Evolutionary conservation across 108 stramenopile genomes (phyloP).

Genomic region (Conticribra weissflogii): DNA sequence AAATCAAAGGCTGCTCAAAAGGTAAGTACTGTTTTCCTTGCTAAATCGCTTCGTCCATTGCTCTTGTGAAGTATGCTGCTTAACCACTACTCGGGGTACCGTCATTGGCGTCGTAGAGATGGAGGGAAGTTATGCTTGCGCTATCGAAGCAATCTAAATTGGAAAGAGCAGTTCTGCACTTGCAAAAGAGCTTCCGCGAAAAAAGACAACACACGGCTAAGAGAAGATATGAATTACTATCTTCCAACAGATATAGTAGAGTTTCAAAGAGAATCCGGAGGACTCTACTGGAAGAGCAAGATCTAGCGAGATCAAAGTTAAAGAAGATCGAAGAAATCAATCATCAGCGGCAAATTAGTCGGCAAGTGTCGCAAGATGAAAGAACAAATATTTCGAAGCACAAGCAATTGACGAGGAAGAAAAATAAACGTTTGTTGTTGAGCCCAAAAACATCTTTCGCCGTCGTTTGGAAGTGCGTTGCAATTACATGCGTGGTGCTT

Average conservation of each 20-base stretch:
- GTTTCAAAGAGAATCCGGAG: constrained; percentile 26
- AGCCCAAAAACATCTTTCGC: constrained; percentile 80
- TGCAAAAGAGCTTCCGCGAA: constrained; percentile 62
- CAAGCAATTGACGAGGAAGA: constrained; percentile 26
- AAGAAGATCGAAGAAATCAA: constrained; percentile 31
- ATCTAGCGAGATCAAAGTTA: constrained; percentile 13
- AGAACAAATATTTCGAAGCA: constrained; percentile 37
- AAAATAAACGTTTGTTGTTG: constrained; percentile 53
- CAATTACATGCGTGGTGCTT: constrained; percentile 57
- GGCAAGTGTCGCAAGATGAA: constrained; percentile 62
- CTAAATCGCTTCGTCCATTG: no score
- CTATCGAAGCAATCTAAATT: not conserved
- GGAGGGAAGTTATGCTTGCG: not conserved
- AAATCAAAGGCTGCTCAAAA: not conserved
- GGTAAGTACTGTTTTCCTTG: no score
- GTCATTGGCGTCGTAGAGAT: no score
- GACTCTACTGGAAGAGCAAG: constrained; percentile 38
- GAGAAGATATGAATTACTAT: constrained; percentile 37
- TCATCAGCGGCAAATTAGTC: constrained; percentile 34
- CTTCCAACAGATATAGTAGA: constrained; percentile 20
- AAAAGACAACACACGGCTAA: constrained; percentile 31
- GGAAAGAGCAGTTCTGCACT: constrained; percentile 6
- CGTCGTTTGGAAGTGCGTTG: constrained; percentile 65
- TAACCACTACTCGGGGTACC: no score
- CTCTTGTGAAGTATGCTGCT: no score